Evolutionary conservation across 305 asterid species (phyloP).

Genomic region (Solanum aculeatissimum): DNA sequence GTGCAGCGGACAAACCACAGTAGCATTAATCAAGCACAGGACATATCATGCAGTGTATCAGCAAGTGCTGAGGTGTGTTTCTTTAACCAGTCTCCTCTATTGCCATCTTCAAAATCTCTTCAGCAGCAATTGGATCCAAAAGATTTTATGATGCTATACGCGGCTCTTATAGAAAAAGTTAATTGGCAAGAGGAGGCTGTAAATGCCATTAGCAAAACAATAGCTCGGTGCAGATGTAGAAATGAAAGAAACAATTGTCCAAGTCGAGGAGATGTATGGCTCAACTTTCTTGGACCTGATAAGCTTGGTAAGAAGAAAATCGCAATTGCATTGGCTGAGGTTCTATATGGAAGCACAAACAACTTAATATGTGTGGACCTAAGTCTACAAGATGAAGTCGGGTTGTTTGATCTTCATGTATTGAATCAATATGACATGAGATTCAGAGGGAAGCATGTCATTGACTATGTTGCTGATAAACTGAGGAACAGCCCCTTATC

Average conservation of each 20-base stretch:
- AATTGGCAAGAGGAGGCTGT: slow-evolving; percentile 65
- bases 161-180: slow-evolving; percentile 37
- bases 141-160: slow-evolving; percentile 42
- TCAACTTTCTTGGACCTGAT: slow-evolving; percentile 58
- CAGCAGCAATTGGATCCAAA: slow-evolving; percentile 13
- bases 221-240: slow-evolving; percentile 21
- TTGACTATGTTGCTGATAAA: slow-evolving; percentile 63
- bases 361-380: slow-evolving; percentile 49
- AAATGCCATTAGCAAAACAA: slow-evolving; percentile 26
- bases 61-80: slow-evolving; percentile 1
- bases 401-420: slow-evolving; percentile 13
- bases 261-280: slow-evolving; percentile 51
- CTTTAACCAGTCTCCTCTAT: slow-evolving; percentile 6
- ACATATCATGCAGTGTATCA: slow-evolving; percentile 7
- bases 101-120: slow-evolving; percentile 9
- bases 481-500: slow-evolving; percentile 46
- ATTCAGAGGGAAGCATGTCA: slow-evolving; percentile 48
- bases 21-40: background rate
- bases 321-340: slow-evolving; percentile 51
- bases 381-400: slow-evolving; percentile 26
- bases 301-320: slow-evolving; percentile 51
- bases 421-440: slow-evolving; percentile 25
- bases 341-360: slow-evolving; percentile 40
- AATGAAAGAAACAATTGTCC: slow-evolving; percentile 8
- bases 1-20: slow-evolving; percentile 7